Base-by-base conservation (phyloP, 768 basidiomycete species). In the Mrakia gelida region DNA sequence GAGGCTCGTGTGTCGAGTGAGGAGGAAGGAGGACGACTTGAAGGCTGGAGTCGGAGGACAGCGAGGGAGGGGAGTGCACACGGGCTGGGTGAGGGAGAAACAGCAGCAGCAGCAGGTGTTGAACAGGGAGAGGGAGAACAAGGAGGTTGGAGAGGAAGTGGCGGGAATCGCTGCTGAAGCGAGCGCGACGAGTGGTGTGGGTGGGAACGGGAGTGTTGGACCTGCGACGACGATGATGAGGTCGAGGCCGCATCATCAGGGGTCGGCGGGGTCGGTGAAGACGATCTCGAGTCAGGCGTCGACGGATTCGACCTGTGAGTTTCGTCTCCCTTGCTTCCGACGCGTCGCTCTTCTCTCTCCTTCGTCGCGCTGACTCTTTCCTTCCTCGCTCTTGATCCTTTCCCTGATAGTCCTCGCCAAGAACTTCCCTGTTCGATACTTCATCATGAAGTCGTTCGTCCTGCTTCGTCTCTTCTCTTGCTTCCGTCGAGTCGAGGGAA, bases 11-110 rank as follows among this genome's bases (percentile, higher is more conserved):
- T 98, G 95, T 84, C 89, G 94, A 32, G 88, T 92, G 11, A 88
- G 95, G 71, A 88, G 88, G 76, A 89, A 87, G 80, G 92, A 92
- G 67, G 96, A 98, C 81, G 95, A 96, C 83, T 81, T 93, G 61
- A 90, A 89, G 79, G 91, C 94, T 0, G 96, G 96, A 0, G 95
- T 98, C 0, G 95, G 95, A 6, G 93, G 89, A 8, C 96, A 98
- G 85, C 86, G 96, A 32, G 93, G 94, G 0, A 88, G 88, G 80
- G 93, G 93, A 2, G 87, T 98, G 84, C 96, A 98, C 83, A 86
- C 86, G 43, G 87, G 87, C n/a, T 94, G 93, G 90, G 85, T 94
- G n/a, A 89, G 88, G 82, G 90, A 91, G 41, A 87, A 88, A 81
- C 75, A 71, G 75, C 79, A 13, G 82, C 85, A 84, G 79, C 87